Conservation (phyloP, 441 rosid species). For the Jatropha podagrica region DNA sequence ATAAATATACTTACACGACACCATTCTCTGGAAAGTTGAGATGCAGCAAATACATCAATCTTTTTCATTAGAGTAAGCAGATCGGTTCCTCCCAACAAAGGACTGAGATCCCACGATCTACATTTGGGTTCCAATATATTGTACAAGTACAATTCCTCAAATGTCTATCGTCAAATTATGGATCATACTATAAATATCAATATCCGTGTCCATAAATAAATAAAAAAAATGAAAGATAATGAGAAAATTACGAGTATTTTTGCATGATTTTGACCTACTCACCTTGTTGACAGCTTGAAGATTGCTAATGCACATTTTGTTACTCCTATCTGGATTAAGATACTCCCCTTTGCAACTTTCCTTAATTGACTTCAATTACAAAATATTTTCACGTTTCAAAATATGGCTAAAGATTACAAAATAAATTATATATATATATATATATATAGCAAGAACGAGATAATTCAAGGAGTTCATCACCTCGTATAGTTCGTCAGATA, state of each 20-base stretch:
- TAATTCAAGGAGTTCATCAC: slow-evolving; percentile 6
- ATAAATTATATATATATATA: too few relatives aligned
- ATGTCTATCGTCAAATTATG: neutral
- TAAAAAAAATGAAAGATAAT: neutral
- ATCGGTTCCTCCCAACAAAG: slow-evolving; percentile 9
- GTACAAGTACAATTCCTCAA: neutral
- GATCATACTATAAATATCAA: neutral
- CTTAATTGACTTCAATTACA: neutral
- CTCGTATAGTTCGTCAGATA: slow-evolving; percentile 15
- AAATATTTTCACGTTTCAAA: neutral
- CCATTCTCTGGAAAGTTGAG: neutral
- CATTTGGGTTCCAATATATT: slow-evolving; percentile 19
- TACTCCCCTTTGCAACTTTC: slow-evolving; percentile 18
- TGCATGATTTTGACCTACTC: neutral
- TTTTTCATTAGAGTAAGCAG: neutral
- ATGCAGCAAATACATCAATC: neutral
- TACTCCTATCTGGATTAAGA: slow-evolving; percentile 11
- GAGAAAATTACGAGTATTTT: neutral
- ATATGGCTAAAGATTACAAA: neutral
- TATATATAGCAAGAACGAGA: too few relatives aligned
- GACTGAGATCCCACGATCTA: slow-evolving; percentile 12
- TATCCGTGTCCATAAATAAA: too few relatives aligned
- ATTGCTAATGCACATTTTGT: slow-evolving; percentile 6
- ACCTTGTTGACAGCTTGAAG: slow-evolving; percentile 21
- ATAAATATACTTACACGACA: slow-evolving; percentile 8